Conservation (phyloP, 164 flowering plant species). For the Nelumbo lutea region DNA sequence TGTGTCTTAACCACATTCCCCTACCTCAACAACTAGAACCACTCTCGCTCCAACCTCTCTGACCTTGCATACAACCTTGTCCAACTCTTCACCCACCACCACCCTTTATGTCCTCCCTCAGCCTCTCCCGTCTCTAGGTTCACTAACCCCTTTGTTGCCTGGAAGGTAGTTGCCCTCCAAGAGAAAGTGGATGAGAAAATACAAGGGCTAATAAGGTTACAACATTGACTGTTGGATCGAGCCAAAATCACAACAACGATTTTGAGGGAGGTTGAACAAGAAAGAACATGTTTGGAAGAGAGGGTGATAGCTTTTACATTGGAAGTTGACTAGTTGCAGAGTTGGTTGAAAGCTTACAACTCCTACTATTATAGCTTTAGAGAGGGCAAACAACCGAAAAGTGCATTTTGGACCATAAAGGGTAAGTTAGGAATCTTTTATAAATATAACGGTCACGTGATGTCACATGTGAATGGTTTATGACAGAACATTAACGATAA, state of each 20-base stretch:
- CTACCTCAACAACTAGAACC: conserved; percentile 37
- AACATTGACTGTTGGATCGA: conserved; percentile 25
- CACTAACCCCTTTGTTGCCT: conserved; percentile 26
- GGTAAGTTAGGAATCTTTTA: too few relatives aligned
- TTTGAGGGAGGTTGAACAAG: conserved; percentile 26
- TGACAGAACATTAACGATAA: too few relatives aligned
- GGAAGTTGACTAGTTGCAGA: conserved; percentile 29
- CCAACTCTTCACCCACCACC: conserved; percentile 30
- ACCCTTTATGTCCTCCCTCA: conserved; percentile 27
- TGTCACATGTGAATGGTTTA: too few relatives aligned
- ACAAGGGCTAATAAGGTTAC: conserved; percentile 26
- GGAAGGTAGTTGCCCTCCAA: conserved; percentile 43
- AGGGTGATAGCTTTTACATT: conserved; percentile 15
- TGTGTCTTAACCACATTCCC: conserved; percentile 31
- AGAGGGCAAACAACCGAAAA: too few relatives aligned
- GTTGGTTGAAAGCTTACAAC: conserved; percentile 44
- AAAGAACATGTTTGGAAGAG: conserved; percentile 27
- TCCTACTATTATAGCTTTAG: too few relatives aligned
- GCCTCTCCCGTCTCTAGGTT: not conserved
- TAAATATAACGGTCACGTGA: too few relatives aligned
- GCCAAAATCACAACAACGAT: conserved; percentile 10
- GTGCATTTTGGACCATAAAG: too few relatives aligned
- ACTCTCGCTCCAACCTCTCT: conserved; percentile 30
- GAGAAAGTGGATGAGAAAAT: conserved; percentile 29
- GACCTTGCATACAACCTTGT: conserved; percentile 36